Evolutionary conservation across 2,329 filamentous ascomycete genomes (phyloP), one percentile per base, ranked within the genome.

Genomic region (Hypoxylon sp.): DNA sequence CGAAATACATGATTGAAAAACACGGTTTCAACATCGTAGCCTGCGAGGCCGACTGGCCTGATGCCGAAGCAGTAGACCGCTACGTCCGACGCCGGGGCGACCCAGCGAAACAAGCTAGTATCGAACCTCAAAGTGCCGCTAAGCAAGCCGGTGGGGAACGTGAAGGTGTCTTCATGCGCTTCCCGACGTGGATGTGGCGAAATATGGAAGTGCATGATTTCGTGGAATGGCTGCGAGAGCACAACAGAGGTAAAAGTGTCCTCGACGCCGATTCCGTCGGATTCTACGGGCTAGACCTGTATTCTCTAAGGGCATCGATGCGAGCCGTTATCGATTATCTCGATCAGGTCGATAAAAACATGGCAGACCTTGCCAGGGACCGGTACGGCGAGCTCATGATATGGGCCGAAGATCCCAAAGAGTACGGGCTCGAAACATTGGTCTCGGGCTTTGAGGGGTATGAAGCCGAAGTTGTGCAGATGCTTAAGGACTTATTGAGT

Each of bases 151-250:
- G 34, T 11, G n/a, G n/a, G n/a, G n/a, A n/a, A n/a, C 21, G 46
- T 14, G 46, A 51, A 1, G 32, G 3, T 7, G 45, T 23, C 2
- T 58, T 58, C 27, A 5, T 39, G 19, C 30, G 34, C 21, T 55
- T 55, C 23, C 52, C 52, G 19, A 45, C 52, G 2, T 55, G 37
- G 52, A 55, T 55, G 52, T 55, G 52, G 52, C 52, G 37, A 14
- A 43, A 43, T 27, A 7, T 12, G 11, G 52, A 55, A n/a, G 39
- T 45, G 5, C 34, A 43, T 4, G 21, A 43, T 2, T 55, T 45
- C 37, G 37, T 55, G 1, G 37, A 55, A 14, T 55, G 37, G 52
- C 34, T 55, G 2, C 14, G 52, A 21, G 37, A 43, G 7, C 19
- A 45, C 25, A 55, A 55, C 23, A 30, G 6, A 30, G 27, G 19